Base-by-base conservation (phyloP, 495 filamentous ascomycete species). In the Aspergillus coremiiformis region DNA sequence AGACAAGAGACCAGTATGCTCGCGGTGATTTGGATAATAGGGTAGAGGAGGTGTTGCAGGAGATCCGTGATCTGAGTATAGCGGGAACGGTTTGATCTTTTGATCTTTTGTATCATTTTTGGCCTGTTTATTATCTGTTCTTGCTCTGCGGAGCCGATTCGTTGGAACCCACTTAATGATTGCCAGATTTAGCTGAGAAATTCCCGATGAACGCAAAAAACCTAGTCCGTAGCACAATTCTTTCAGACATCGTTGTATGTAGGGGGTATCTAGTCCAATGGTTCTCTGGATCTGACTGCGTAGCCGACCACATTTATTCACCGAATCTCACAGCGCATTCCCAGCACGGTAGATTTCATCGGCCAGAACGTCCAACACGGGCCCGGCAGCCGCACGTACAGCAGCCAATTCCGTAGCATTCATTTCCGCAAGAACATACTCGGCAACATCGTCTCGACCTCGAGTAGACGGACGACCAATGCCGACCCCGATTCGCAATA, bases 41-140 rank as follows among this genome's bases (percentile, higher is more conserved):
- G 56, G 93, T 98, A 32, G 93, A 98, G 74, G 86, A 96, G 72
- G 93, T 97, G 51, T 60, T 98, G 68, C 90, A 96, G 66, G 90
- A 97, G 76, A 97, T 98, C 70, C 77, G 93, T 61, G 92, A 96
- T 69, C 68, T 98, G 71, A 96, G 90, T 70, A 97, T 98, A 78
- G 85, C 85, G 22, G 85, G 85, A 43, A 85, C 83, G 17, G 8
- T 44, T 39, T 52, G 42, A 39, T 45, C 14, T 54, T 41, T 21
- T 10, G n/a, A 56, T 47, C 21, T 44, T 44, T 52, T 53, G 17
- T 51, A 22, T 39, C 27, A 30, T 58, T 30, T 4, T 12, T 32
- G 2, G 29, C 29, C 11, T 32, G 29, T 32, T 32, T 7, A 12
- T 32, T 15, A n/a, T 35, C n/a, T 14, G 32, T 14, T 3, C 32